phyloP scores from a whole-genome alignment of 2,329 filamentous ascomycete genomes.

The Alternaria novae-zelandiae region DNA sequence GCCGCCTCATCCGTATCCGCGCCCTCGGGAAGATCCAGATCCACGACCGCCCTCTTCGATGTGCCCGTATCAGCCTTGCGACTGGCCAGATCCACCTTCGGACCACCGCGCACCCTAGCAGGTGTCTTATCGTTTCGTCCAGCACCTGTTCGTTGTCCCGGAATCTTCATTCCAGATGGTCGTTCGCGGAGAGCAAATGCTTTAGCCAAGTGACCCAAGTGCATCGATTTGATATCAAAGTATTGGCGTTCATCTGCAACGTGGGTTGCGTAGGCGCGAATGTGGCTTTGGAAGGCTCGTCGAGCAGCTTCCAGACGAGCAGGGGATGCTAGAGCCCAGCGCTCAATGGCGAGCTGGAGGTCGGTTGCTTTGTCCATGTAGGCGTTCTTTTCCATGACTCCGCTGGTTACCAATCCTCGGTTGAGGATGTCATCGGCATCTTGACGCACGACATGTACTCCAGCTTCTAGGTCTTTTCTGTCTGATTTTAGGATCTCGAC shows the following conservation, averaged over 20 bases:
- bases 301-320: constrained; percentile 80
- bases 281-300: constrained; percentile 87
- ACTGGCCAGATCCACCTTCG: constrained; percentile 45
- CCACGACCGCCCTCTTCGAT: constrained; percentile 26
- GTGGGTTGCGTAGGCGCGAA: constrained; percentile 94
- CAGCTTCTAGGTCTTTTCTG: constrained; percentile 67
- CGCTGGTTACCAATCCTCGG: constrained; percentile 63
- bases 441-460: constrained; percentile 62
- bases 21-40: constrained; percentile 44
- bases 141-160: constrained; percentile 57
- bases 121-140: constrained; percentile 37
- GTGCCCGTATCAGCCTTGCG: constrained; percentile 39
- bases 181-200: constrained; percentile 89
- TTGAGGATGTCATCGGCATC: constrained; percentile 71
- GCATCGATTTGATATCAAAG: constrained; percentile 91
- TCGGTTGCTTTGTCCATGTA: constrained; percentile 73
- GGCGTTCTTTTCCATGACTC: constrained; percentile 52
- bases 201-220: constrained; percentile 93
- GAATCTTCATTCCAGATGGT: constrained; percentile 75
- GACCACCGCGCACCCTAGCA: constrained; percentile 52
- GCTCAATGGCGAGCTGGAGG: constrained; percentile 69
- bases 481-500: constrained; percentile 77
- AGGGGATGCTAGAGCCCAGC: constrained; percentile 68
- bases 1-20: constrained; percentile 65
- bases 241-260: constrained; percentile 81